A percentile compares a stretch with the other conserved stretches of the same genome.
Conservation (phyloP, 495 filamentous ascomycete genomes). For the Lasiosphaeriaceae sp. region DNA sequence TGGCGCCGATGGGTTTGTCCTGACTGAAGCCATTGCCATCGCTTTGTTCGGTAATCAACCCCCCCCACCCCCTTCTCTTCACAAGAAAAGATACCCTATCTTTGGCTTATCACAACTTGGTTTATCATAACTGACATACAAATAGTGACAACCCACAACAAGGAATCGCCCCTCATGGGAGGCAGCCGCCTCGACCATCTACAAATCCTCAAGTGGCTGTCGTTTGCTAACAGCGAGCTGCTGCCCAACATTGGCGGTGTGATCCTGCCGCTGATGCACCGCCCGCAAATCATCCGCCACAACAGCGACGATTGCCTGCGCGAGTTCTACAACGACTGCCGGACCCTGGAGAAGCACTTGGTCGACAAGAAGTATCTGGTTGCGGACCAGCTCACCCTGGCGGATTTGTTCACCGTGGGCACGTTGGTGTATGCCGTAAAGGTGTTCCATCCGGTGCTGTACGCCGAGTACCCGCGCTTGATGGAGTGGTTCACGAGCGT, state of each 20-base stretch:
- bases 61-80: too few species aligned
- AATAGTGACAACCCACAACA: constrained; percentile 4
- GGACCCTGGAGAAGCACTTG: constrained; percentile 6
- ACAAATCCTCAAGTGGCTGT: constrained; percentile 5
- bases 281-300: background rate
- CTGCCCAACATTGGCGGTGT: constrained; percentile 1
- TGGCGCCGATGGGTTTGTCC: constrained; percentile 5
- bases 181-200: background rate
- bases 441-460: constrained; percentile 5
- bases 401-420: constrained; percentile 5
- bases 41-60: constrained; percentile 10
- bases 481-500: constrained; percentile 1
- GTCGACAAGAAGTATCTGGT: constrained; percentile 3
- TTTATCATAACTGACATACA: background rate
- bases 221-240: constrained; percentile 6
- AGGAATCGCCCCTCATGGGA: constrained; percentile 4
- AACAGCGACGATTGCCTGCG: constrained; percentile 1
- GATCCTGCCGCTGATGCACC: constrained; percentile 5
- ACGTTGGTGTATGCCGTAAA: constrained; percentile 1
- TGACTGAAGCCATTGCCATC: constrained; percentile 9
- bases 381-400: constrained; percentile 2
- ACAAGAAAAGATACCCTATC: too few species aligned
- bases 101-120: too few species aligned
- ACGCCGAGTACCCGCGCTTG: constrained; percentile 1
- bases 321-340: background rate